Conservation (phyloP, 805 yeast genomes). For the Teunomyces kruisii region DNA sequence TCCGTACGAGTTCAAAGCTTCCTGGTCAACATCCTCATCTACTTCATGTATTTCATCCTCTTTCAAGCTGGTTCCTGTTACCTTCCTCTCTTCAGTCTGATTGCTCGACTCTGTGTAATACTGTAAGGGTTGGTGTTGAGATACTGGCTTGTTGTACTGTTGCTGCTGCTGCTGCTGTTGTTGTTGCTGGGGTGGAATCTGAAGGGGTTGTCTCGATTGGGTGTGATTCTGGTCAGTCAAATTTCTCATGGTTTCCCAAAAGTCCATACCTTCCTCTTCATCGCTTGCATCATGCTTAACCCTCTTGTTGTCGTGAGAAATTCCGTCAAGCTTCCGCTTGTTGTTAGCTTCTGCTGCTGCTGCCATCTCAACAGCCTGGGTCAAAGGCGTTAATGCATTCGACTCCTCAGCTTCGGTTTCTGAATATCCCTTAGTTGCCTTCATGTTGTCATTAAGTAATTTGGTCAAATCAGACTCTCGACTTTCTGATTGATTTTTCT, state of each 20-base stretch:
- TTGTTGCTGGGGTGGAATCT: background rate
- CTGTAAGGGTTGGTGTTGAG: constrained; percentile 57
- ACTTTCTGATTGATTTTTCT: constrained; percentile 1
- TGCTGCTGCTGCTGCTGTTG: constrained; percentile 3
- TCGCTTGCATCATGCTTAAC: constrained; percentile 26
- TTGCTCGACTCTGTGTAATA: background rate
- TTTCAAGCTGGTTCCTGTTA: background rate
- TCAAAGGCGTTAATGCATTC: constrained; percentile 33
- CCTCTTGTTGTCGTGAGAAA: constrained; percentile 4
- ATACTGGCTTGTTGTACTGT: constrained; percentile 38
- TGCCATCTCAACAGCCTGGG: constrained; percentile 42
- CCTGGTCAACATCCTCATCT: constrained; percentile 36
- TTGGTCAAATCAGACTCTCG: constrained; percentile 46
- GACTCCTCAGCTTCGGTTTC: background rate
- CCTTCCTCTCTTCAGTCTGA: constrained; percentile 4
- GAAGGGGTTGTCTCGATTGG: constrained; percentile 10
- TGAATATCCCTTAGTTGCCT: constrained; percentile 8
- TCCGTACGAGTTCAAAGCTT: constrained; percentile 35
- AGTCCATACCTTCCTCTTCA: constrained; percentile 63
- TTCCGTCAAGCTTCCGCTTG: constrained; percentile 5
- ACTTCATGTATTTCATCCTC: constrained; percentile 7
- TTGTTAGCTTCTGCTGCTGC: constrained; percentile 29
- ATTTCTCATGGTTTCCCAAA: constrained; percentile 69
- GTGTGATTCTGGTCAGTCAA: constrained; percentile 36
- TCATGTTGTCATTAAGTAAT: constrained; percentile 37